These are phyloP conservation scores for Erodium texanum DNA, from an alignment of 441 rosid species.

Conservation along the genomic window DNA sequence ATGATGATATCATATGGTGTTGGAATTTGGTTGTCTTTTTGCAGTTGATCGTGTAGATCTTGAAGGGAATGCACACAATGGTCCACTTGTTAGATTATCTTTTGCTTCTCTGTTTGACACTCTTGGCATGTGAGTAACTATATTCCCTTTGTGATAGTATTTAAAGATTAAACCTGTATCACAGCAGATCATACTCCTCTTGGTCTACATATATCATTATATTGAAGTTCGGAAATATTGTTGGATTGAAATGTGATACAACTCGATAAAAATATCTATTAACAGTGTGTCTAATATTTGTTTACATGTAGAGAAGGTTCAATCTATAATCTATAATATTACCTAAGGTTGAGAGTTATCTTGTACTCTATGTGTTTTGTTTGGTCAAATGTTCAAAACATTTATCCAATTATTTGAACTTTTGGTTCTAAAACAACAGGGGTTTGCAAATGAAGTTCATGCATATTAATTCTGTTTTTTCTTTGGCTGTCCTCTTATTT, in stretches of 20 bases:
- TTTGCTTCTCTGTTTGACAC: conserved; percentile 90
- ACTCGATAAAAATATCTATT: too few species aligned
- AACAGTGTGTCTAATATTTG: too few species aligned
- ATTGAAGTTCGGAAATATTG: not conserved
- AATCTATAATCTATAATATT: too few species aligned
- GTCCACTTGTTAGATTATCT: conserved; percentile 62
- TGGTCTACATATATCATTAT: not conserved
- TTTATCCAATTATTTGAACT: too few species aligned
- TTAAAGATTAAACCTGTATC: not conserved
- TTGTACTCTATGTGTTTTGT: too few species aligned
- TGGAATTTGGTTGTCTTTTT: conserved; percentile 20
- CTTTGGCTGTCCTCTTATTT: too few species aligned
- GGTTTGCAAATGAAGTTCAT: too few species aligned
- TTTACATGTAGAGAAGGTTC: too few species aligned
- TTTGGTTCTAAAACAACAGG: too few species aligned
- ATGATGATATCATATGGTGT: conserved; percentile 3
- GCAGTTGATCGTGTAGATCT: conserved; percentile 83
- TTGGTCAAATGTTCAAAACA: too few species aligned
- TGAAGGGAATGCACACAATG: conserved; percentile 58
- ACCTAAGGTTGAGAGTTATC: too few species aligned
- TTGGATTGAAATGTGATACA: not conserved
- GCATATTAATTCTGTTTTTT: too few species aligned
- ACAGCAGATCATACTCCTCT: not conserved
- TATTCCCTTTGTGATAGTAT: conserved; percentile 1
- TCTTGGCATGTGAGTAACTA: conserved; percentile 71